Conservation (phyloP, 345 rosid genomes). For the Eucalyptus erythrocorys region DNA sequence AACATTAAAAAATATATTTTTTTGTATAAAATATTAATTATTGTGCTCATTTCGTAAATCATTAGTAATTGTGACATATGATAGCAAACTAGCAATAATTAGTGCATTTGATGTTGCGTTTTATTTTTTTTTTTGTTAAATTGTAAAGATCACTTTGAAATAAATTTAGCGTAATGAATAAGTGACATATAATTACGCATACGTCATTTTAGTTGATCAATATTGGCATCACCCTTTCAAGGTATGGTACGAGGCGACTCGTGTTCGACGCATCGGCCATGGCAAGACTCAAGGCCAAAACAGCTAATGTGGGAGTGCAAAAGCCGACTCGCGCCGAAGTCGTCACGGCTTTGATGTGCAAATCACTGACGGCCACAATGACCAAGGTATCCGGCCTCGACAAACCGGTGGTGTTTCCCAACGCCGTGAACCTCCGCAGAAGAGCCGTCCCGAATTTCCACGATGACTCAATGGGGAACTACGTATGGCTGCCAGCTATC, state of each 20-base stretch:
- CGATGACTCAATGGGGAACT: not conserved
- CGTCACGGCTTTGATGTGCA: conserved; percentile 3
- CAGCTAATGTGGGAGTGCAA: not conserved
- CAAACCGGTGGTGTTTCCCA: not conserved
- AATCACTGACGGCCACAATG: not conserved
- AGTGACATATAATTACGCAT: not conserved
- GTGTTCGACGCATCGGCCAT: not conserved
- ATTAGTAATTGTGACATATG: not conserved
- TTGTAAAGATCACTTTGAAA: not conserved
- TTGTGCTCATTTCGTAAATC: not conserved
- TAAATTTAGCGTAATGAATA: not conserved
- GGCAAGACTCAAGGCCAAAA: not conserved
- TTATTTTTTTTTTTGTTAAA: not conserved
- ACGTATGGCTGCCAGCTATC: not conserved
- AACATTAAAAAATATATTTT: no score
- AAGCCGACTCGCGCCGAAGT: conserved; percentile 4
- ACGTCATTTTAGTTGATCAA: not conserved
- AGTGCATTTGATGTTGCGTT: not conserved
- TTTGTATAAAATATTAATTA: no score
- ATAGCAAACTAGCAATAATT: not conserved
- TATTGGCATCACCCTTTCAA: not conserved
- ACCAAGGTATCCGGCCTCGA: not conserved
- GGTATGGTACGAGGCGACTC: not conserved
- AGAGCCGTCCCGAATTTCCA: not conserved
- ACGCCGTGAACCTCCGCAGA: not conserved